phyloP scores from a whole-genome alignment of 768 basidiomycete species.

The Hydnum rufescens region DNA sequence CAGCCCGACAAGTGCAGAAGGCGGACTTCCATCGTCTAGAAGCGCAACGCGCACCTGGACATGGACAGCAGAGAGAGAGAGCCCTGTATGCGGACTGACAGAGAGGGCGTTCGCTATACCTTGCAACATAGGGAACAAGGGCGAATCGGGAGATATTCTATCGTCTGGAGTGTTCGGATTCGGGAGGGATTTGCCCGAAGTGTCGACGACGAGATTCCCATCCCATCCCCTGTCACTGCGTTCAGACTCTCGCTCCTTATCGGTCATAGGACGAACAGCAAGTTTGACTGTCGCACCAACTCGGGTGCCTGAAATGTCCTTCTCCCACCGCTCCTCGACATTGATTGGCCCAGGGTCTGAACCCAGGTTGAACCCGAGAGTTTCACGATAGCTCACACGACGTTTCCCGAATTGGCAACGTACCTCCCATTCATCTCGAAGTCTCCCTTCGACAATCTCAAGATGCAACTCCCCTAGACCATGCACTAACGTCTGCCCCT shows the following conservation, averaged over 20 bases:
- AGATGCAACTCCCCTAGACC: slow-evolving; percentile 73
- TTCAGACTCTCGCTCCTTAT: slow-evolving; percentile 23
- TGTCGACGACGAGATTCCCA: slow-evolving; percentile 51
- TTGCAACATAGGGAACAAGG: slow-evolving; percentile 30
- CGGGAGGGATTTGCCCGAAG: slow-evolving; percentile 24
- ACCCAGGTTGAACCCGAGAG: slow-evolving; percentile 17
- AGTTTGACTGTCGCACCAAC: slow-evolving; percentile 33
- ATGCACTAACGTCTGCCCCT: slow-evolving; percentile 68
- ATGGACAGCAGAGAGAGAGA: slow-evolving; percentile 44
- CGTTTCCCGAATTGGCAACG: slow-evolving; percentile 59
- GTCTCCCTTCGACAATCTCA: slow-evolving; percentile 71
- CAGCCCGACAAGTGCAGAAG: slow-evolving; percentile 38
- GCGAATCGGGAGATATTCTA: slow-evolving; percentile 19
- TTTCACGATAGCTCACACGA: slow-evolving; percentile 66
- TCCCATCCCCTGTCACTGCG: slow-evolving; percentile 48
- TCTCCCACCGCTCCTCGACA: slow-evolving; percentile 33
- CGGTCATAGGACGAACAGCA: slow-evolving; percentile 31
- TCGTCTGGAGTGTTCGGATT: slow-evolving; percentile 31
- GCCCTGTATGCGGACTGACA: slow-evolving; percentile 56
- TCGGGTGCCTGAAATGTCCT: slow-evolving; percentile 40
- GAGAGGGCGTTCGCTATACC: slow-evolving; percentile 56
- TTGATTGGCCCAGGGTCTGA: slow-evolving; percentile 10
- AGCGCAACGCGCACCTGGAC: slow-evolving; percentile 32
- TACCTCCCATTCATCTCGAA: slow-evolving; percentile 61
- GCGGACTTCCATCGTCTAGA: slow-evolving; percentile 22